Conservation (phyloP, 73 alveolate genomes). For the Tetrahymena malaccensis region DNA sequence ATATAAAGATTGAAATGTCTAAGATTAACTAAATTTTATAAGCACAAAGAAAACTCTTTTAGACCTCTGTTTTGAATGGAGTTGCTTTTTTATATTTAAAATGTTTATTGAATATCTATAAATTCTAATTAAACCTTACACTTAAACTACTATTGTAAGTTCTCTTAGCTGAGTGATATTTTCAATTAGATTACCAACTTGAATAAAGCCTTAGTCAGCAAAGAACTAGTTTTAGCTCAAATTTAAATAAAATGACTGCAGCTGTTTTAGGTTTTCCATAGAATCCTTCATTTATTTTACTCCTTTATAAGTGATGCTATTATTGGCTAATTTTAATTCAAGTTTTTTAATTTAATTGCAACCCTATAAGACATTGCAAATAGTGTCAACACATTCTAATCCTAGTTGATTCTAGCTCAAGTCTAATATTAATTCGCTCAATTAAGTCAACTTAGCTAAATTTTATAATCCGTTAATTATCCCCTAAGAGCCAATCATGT, state of each 20-base stretch:
- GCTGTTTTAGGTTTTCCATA: neutral
- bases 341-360: neutral
- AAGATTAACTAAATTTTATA: neutral
- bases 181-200: neutral
- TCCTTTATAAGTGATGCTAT: neutral
- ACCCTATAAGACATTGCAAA: neutral
- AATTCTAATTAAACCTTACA: neutral
- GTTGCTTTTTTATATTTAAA: neutral
- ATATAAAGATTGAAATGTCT: neutral
- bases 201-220: neutral
- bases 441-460: neutral
- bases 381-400: neutral
- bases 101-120: neutral
- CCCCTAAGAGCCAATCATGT: neutral
- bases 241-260: neutral
- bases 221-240: neutral
- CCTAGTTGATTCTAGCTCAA: neutral
- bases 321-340: neutral
- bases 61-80: neutral
- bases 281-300: neutral
- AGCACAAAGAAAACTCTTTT: neutral
- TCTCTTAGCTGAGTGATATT: neutral
- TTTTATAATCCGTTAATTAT: neutral
- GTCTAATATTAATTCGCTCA: neutral
- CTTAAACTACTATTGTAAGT: neutral